Percentiles rank a stretch among this genome's conserved stretches.
Evolutionary conservation across 208 protist species (phyloP).

Genomic region (Leptomonas pyrrhocoris): DNA sequence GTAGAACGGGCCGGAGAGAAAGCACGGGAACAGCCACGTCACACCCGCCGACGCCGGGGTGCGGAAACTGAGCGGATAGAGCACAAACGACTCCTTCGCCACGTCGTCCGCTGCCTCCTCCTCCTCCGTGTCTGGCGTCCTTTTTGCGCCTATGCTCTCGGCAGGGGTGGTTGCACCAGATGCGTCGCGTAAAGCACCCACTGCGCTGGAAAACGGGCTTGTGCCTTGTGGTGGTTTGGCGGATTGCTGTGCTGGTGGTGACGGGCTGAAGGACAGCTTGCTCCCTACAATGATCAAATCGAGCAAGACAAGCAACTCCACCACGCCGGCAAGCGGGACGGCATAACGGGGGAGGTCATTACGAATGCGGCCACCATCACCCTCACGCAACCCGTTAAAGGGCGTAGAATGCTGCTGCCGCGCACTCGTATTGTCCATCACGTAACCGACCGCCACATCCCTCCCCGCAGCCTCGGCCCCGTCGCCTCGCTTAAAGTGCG

Average conservation of each 20-base stretch:
- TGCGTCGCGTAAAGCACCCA: neutral
- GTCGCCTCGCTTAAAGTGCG: constrained; percentile 10
- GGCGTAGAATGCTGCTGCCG: neutral
- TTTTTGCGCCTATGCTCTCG: neutral
- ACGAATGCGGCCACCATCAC: no score
- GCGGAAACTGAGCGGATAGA: constrained; percentile 64
- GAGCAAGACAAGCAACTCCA: constrained; percentile 28
- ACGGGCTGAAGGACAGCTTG: constrained; percentile 27
- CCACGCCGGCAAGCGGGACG: constrained; percentile 22
- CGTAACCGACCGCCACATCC: neutral
- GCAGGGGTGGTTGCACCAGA: neutral
- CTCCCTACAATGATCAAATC: constrained; percentile 38
- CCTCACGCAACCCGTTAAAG: neutral
- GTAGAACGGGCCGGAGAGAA: constrained; percentile 82
- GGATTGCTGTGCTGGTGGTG: neutral
- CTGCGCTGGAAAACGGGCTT: neutral
- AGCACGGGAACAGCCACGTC: constrained; percentile 51
- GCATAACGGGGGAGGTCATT: constrained; percentile 6
- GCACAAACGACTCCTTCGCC: constrained; percentile 57
- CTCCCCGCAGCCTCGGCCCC: neutral
- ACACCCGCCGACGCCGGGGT: constrained; percentile 54
- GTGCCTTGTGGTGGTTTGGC: neutral
- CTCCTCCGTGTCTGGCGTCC: neutral
- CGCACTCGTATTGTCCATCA: constrained; percentile 3
- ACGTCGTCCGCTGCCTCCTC: constrained; percentile 2